phyloP scores from a whole-genome alignment of 2,329 filamentous ascomycete genomes.

The Stenocarpella maydis region DNA sequence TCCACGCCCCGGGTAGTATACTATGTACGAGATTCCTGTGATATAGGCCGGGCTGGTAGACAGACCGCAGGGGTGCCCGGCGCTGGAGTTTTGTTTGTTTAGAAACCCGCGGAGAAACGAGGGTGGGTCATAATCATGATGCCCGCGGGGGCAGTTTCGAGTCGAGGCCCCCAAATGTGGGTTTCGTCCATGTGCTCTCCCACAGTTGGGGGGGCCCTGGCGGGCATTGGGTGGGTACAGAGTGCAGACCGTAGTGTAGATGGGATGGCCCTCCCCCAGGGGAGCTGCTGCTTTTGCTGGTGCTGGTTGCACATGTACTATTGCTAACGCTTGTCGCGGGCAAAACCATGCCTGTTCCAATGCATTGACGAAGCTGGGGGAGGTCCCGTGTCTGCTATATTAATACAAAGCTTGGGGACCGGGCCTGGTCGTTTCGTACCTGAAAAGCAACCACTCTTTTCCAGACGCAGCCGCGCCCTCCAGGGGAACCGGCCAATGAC shows the following conservation, averaged over 20 bases:
- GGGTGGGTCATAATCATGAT: slow-evolving; percentile 1
- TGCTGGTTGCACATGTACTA: too few species aligned
- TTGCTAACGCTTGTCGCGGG: not conserved
- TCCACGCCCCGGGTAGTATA: not conserved
- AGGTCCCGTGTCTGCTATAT: not conserved
- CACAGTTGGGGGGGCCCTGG: not conserved
- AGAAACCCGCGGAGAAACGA: not conserved
- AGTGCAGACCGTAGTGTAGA: too few species aligned
- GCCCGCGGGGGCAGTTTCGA: not conserved
- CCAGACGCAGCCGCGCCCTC: not conserved
- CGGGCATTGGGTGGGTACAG: not conserved
- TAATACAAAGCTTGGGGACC: not conserved
- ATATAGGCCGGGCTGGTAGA: slow-evolving; percentile 13
- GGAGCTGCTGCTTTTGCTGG: not conserved
- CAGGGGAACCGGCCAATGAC: slow-evolving; percentile 3
- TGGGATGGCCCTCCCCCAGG: too few species aligned
- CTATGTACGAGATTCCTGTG: not conserved
- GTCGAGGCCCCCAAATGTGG: not conserved
- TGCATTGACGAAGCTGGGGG: slow-evolving; percentile 8
- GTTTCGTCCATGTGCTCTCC: not conserved
- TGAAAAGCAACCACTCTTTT: not conserved
- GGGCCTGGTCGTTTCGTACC: not conserved
- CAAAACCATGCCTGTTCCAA: not conserved
- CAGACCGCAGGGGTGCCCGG: slow-evolving; percentile 14
- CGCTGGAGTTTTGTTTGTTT: slow-evolving; percentile 16